These are phyloP conservation scores for Candida xiaguanensis DNA, from an alignment of 805 yeast genomes.

Conservation along the genomic window DNA sequence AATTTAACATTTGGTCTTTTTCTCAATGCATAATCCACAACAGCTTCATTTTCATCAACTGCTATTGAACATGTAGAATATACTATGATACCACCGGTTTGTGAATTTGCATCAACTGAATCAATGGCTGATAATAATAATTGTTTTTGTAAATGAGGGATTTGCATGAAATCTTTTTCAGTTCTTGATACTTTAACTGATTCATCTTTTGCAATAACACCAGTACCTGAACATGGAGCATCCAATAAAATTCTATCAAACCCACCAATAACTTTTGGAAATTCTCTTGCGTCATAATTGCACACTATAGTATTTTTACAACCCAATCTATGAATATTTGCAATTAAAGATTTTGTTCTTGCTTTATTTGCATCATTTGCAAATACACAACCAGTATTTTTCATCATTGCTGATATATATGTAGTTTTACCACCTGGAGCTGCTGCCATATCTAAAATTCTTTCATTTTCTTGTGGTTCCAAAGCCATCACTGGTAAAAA, in stretches of 20 bases:
- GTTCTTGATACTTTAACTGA: conserved; percentile 90
- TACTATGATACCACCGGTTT: conserved; percentile 90
- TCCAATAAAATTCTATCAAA: conserved; percentile 92
- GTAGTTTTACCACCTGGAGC: conserved; percentile 99
- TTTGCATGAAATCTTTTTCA: conserved; percentile 92
- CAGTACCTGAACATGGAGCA: conserved; percentile 99
- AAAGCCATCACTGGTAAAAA: conserved; percentile 97
- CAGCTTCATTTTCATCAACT: conserved; percentile 97
- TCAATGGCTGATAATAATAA: conserved; percentile 91
- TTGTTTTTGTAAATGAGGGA: conserved; percentile 96
- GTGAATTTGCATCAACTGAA: conserved; percentile 89
- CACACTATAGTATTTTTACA: conserved; percentile 96
- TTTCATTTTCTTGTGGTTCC: conserved; percentile 95
- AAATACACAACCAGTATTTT: conserved; percentile 94
- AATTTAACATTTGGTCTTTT: conserved; percentile 94
- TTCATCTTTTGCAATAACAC: conserved; percentile 97
- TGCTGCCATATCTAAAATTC: conserved; percentile 97
- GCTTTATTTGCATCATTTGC: conserved; percentile 97
- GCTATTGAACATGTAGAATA: conserved; percentile 98
- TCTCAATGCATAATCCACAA: conserved; percentile 94
- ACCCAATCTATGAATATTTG: conserved; percentile 95
- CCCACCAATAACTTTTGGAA: conserved; percentile 97
- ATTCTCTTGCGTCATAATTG: conserved; percentile 97
- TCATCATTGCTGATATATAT: conserved; percentile 92
- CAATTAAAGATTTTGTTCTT: conserved; percentile 93